A percentile compares a stretch with the other conserved stretches of the same genome.
Conservation (phyloP, 495 filamentous ascomycete genomes). For the Penicillium paradoxum region DNA sequence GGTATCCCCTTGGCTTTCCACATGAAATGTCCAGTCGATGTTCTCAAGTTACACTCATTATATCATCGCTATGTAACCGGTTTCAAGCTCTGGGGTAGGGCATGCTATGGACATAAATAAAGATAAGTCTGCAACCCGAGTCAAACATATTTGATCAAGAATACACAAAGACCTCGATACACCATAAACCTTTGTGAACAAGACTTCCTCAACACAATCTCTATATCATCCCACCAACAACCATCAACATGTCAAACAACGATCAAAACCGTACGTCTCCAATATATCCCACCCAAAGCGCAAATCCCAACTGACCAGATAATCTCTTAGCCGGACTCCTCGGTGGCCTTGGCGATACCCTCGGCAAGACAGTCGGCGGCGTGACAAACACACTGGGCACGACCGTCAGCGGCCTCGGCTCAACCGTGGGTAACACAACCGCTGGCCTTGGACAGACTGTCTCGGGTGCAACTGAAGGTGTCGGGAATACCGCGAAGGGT, state of each 20-base stretch:
- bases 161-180: no score
- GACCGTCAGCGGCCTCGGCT: conserved; percentile 31
- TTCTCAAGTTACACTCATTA: conserved; percentile 17
- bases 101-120: conserved; percentile 1
- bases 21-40: conserved; percentile 15
- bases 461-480: conserved; percentile 26
- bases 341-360: conserved; percentile 30
- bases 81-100: not conserved
- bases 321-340: conserved; percentile 21
- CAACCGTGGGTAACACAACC: conserved; percentile 31
- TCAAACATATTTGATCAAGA: no score
- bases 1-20: not conserved
- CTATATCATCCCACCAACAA: no score
- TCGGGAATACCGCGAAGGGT: conserved; percentile 33
- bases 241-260: conserved; percentile 1
- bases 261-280: not conserved
- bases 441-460: conserved; percentile 33
- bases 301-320: not conserved
- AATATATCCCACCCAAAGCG: no score
- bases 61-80: conserved; percentile 22
- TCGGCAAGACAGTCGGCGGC: conserved; percentile 36
- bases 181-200: not conserved
- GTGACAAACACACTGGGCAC: conserved; percentile 31
- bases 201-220: not conserved
- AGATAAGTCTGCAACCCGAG: not conserved